Percentiles rank a stretch among this genome's conserved stretches.
These are phyloP conservation scores for Trichoderma simmonsii DNA, from an alignment of 2,329 filamentous ascomycete species.

Conservation along the genomic window DNA sequence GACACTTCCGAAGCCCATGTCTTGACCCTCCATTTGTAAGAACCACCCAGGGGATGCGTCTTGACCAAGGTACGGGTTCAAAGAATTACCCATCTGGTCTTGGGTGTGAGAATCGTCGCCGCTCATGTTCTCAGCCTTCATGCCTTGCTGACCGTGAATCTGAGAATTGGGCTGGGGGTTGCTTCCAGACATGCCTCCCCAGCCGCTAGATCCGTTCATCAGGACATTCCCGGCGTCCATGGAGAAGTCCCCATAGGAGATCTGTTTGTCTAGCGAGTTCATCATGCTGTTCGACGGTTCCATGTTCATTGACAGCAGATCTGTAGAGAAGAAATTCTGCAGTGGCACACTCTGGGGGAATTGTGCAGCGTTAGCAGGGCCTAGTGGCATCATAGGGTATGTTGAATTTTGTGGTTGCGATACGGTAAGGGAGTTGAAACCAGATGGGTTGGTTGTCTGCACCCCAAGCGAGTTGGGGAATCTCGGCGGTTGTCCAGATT, in stretches of 20 bases:
- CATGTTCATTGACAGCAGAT: constrained; percentile 53
- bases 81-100: constrained; percentile 22
- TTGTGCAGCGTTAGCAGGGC: constrained; percentile 43
- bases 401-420: constrained; percentile 40
- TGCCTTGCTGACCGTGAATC: constrained; percentile 28
- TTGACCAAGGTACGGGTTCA: constrained; percentile 30
- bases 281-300: constrained; percentile 52
- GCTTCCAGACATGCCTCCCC: constrained; percentile 41
- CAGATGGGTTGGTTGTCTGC: constrained; percentile 39
- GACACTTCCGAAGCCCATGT: constrained; percentile 42
- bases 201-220: constrained; percentile 41
- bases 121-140: constrained; percentile 31
- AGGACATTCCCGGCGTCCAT: constrained; percentile 45
- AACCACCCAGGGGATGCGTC: constrained; percentile 75
- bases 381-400: constrained; percentile 52
- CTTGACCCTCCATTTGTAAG: constrained; percentile 70
- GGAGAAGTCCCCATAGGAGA: constrained; percentile 71
- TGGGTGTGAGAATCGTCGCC: constrained; percentile 29
- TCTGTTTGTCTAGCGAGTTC: constrained; percentile 70
- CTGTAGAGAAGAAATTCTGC: constrained; percentile 46
- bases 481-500: constrained; percentile 31
- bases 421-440: constrained; percentile 42
- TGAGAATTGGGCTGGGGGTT: constrained; percentile 26
- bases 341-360: constrained; percentile 39
- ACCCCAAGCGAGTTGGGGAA: constrained; percentile 41